Base-by-base conservation (phyloP, 805 yeast species). In the Yamadazyma insecticola region DNA sequence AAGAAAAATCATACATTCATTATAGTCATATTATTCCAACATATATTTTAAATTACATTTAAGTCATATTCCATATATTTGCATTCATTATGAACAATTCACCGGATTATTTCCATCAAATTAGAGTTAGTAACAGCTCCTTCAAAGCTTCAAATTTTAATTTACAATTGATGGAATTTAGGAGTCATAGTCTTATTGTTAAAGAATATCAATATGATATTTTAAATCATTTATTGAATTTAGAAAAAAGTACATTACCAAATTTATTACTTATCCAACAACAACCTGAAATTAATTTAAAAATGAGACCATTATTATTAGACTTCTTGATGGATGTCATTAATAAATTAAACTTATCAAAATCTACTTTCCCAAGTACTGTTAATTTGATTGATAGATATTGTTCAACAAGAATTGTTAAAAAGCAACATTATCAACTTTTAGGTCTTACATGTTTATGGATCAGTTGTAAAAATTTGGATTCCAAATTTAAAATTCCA, bases 401-500 rank as follows among this genome's bases (percentile, higher is more conserved):
- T 41, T 63, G 70, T 41, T 53, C 60, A n/a, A 63, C 66, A 6
- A 46, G 71, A 38, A 62, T 65, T 22, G 71, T 65, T 31, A 62
- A 62, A 47, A 63, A 63, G 36, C 68, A 64, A 42, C 70, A 65
- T 45, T 65, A 63, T 45, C 71, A 65, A 38, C 53, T 65, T 26
- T 52, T 65, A 38, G 71, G 71, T 4, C 53, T 64, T 35, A 63
- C 70, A 7, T 57, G 63, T 29, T 55, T 65, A 30, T 65, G 71
- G 71, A 61, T 64, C 27, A 53, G 63, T 26, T 62, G 68, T 49
- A 65, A 65, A 44, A 61, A 68, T 61, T 51, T 66, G 45, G 79
- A 74, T 46, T 61, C 69, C 40, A 74, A 74, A 56, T 72, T 72
- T 43, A 76, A 76, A 48, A 72, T 78, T 23, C 80, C 81, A 6